A percentile compares a stretch with the other conserved stretches of the same genome.
These are phyloP conservation scores for Backusella parvicylindrica DNA, from an alignment of 192 early-diverging fungal genomes.

Conservation along the genomic window DNA sequence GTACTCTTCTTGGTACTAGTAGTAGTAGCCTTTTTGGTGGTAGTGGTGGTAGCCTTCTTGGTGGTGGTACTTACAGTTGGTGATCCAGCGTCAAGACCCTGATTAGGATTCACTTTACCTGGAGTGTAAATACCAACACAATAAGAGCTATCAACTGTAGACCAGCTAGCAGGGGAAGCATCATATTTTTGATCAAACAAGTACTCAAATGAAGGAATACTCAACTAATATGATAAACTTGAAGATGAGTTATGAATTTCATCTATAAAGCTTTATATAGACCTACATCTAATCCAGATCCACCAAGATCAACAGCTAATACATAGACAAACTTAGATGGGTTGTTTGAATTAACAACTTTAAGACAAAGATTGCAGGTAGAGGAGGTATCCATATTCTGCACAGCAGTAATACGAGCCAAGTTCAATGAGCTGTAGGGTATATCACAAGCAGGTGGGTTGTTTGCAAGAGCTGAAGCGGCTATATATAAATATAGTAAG, in stretches of 20 bases:
- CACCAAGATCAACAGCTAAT: slow-evolving; percentile 54
- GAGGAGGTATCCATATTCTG: slow-evolving; percentile 40
- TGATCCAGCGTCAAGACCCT: neutral
- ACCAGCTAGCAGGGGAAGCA: slow-evolving; percentile 45
- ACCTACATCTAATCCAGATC: slow-evolving; percentile 49
- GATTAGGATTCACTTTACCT: neutral
- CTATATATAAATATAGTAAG: neutral
- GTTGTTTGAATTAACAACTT: slow-evolving; percentile 42
- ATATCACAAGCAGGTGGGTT: slow-evolving; percentile 57
- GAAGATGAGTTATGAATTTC: neutral
- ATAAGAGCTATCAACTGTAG: slow-evolving; percentile 32
- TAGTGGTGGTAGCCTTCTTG: neutral
- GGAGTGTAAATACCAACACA: slow-evolving; percentile 41
- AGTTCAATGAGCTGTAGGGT: slow-evolving; percentile 45
- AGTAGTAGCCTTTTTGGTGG: neutral
- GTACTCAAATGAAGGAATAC: slow-evolving; percentile 37
- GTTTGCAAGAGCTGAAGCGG: slow-evolving; percentile 30
- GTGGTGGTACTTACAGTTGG: neutral
- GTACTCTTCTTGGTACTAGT: neutral
- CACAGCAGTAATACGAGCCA: slow-evolving; percentile 55
- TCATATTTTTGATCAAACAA: slow-evolving; percentile 47
- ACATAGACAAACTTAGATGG: slow-evolving; percentile 47
- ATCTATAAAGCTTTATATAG: neutral
- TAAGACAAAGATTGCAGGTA: slow-evolving; percentile 53
- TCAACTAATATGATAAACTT: slow-evolving; percentile 8